Conservation (phyloP, 192 early-diverging fungal species). For the Entomortierella parvispora region DNA sequence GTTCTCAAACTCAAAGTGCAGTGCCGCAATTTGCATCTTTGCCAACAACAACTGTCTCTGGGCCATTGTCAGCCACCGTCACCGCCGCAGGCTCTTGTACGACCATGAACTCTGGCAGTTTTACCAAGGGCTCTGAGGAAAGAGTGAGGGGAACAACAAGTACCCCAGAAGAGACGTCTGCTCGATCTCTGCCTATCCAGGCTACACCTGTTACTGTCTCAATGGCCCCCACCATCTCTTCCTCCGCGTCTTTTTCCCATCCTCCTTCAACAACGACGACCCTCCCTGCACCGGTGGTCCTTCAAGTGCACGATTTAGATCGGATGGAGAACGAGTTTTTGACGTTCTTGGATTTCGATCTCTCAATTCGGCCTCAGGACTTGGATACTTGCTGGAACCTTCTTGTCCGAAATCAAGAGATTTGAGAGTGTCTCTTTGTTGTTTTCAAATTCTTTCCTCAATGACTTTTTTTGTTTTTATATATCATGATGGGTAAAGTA, state of each 20-base stretch:
- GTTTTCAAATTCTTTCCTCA: background rate
- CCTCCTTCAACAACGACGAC: background rate
- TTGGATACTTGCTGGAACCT: constrained; percentile 43
- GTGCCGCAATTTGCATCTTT: too few species aligned
- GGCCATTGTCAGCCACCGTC: too few species aligned
- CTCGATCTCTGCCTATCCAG: background rate
- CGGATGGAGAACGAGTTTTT: constrained; percentile 65
- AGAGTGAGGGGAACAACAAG: too few species aligned
- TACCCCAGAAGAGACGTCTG: background rate
- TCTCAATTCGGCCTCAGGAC: constrained; percentile 32
- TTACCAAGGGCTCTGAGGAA: too few species aligned
- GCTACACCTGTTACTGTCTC: background rate
- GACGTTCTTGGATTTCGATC: constrained; percentile 59
- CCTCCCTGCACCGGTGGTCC: background rate
- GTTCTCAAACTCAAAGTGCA: too few species aligned
- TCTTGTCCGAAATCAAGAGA: constrained; percentile 20
- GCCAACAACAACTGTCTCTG: too few species aligned
- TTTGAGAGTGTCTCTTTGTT: too few species aligned
- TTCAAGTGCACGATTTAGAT: constrained; percentile 48
- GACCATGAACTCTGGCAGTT: too few species aligned
- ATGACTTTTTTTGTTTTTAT: too few species aligned
- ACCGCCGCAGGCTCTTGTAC: too few species aligned
- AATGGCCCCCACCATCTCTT: background rate
- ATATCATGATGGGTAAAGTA: background rate
- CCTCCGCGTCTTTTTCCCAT: background rate